phyloP scores from a whole-genome alignment of 495 filamentous ascomycete species.

The Penicillium coffeae region DNA sequence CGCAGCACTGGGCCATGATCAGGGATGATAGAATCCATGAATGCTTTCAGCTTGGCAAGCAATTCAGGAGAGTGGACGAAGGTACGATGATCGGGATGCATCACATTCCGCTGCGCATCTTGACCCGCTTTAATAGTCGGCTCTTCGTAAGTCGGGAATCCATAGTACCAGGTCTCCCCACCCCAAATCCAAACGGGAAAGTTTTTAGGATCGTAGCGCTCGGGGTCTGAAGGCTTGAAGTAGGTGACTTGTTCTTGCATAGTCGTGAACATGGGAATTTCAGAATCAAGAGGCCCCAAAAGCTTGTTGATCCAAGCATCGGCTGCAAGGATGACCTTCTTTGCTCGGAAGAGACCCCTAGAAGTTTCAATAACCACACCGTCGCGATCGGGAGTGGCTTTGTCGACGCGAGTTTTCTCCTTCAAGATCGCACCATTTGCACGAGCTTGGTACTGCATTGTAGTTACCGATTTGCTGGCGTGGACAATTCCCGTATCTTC shows the following conservation, averaged over 20 bases:
- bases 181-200: slow-evolving; percentile 29
- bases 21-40: slow-evolving; percentile 19
- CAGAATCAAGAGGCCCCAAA: slow-evolving; percentile 17
- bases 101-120: slow-evolving; percentile 24
- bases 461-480: slow-evolving; percentile 18
- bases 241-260: slow-evolving; percentile 33
- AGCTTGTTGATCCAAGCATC: slow-evolving; percentile 30
- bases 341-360: slow-evolving; percentile 18
- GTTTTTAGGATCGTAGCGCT: slow-evolving; percentile 10
- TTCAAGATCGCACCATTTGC: slow-evolving; percentile 19
- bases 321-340: slow-evolving; percentile 24
- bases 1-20: slow-evolving; percentile 23
- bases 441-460: slow-evolving; percentile 22
- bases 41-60: slow-evolving; percentile 15
- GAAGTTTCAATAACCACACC: slow-evolving; percentile 22
- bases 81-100: slow-evolving; percentile 26
- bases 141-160: slow-evolving; percentile 26
- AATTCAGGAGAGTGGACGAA: slow-evolving; percentile 23
- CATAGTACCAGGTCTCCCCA: slow-evolving; percentile 21
- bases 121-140: slow-evolving; percentile 28
- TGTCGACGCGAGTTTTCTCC: slow-evolving; percentile 21
- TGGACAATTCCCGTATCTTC: slow-evolving; percentile 27
- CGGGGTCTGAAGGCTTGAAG: slow-evolving; percentile 21
- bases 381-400: slow-evolving; percentile 12
- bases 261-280: slow-evolving; percentile 24